Conservation (phyloP, 2,329 filamentous ascomycete species). For the Trichoderma sp. region DNA sequence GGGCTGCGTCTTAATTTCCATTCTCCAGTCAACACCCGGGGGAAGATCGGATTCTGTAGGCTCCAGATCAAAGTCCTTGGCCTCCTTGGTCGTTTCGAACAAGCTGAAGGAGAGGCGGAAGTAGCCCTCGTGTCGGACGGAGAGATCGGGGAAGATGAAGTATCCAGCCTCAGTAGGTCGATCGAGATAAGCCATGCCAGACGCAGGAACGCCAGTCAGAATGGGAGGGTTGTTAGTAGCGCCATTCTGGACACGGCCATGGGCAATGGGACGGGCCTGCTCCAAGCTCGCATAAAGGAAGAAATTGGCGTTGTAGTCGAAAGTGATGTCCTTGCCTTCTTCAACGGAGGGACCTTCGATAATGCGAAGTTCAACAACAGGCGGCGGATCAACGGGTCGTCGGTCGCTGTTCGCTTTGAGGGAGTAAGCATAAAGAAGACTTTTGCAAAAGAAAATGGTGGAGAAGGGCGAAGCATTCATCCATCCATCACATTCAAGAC, state of each 20-base stretch:
- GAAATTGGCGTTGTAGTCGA: slow-evolving; percentile 94
- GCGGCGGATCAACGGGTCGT: slow-evolving; percentile 90
- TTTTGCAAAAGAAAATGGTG: not conserved
- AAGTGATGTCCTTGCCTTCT: slow-evolving; percentile 73
- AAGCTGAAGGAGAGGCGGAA: slow-evolving; percentile 92
- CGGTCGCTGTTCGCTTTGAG: slow-evolving; percentile 63
- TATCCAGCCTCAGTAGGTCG: slow-evolving; percentile 81
- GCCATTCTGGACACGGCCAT: slow-evolving; percentile 71
- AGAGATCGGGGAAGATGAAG: slow-evolving; percentile 96
- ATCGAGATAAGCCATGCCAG: slow-evolving; percentile 94
- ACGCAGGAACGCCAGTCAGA: slow-evolving; percentile 90
- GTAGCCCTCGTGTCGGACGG: slow-evolving; percentile 90
- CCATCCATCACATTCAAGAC: slow-evolving; percentile 4
- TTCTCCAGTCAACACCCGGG: slow-evolving; percentile 72
- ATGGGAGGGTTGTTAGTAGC: slow-evolving; percentile 77
- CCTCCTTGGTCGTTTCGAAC: slow-evolving; percentile 90
- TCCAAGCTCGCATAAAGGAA: slow-evolving; percentile 95
- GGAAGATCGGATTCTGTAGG: slow-evolving; percentile 52
- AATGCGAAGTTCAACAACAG: slow-evolving; percentile 88
- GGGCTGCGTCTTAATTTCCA: slow-evolving; percentile 85
- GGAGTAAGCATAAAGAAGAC: slow-evolving; percentile 30
- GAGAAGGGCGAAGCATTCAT: not conserved
- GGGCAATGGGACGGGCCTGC: slow-evolving; percentile 79
- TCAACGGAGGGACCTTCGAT: slow-evolving; percentile 71
- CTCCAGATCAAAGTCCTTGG: slow-evolving; percentile 72